Conservation (phyloP, 1,284 basidiomycete species). For the Cerioporus squamosus region DNA sequence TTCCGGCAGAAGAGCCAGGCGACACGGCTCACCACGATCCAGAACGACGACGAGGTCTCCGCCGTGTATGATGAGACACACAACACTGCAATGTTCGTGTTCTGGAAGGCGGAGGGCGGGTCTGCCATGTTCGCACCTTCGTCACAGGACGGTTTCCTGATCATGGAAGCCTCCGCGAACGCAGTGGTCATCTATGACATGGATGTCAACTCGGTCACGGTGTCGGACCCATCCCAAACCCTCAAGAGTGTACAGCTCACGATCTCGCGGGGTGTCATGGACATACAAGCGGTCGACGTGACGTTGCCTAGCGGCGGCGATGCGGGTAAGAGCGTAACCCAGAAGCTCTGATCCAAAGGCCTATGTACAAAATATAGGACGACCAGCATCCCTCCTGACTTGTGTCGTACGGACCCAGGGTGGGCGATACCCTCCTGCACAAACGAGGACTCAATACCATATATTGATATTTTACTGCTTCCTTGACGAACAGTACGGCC, state of each 20-base stretch:
- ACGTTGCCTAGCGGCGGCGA: constrained; percentile 36
- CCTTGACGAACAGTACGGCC: not conserved
- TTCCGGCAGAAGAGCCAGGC: constrained; percentile 35
- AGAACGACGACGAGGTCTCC: constrained; percentile 38
- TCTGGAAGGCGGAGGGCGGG: constrained; percentile 40
- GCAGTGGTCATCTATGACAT: constrained; percentile 49
- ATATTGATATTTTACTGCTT: not conserved
- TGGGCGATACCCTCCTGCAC: too few relatives aligned
- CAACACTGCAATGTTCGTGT: constrained; percentile 37
- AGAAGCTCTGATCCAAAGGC: constrained; percentile 25
- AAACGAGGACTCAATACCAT: too few relatives aligned
- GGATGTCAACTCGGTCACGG: constrained; percentile 47
- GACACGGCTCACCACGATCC: constrained; percentile 41
- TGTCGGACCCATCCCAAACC: constrained; percentile 61
- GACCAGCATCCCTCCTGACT: too few relatives aligned
- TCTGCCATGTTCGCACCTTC: constrained; percentile 22
- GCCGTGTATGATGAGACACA: constrained; percentile 38
- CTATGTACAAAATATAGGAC: too few relatives aligned
- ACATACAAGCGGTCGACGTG: constrained; percentile 36
- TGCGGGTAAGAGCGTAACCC: constrained; percentile 48
- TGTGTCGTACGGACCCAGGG: too few relatives aligned
- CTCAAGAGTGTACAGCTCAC: constrained; percentile 35
- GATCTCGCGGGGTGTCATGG: constrained; percentile 34
- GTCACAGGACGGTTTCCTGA: constrained; percentile 35
- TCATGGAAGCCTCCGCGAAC: constrained; percentile 44